Percentiles rank a stretch among this genome's conserved stretches.
Evolutionary conservation across 805 yeast genomes (phyloP).

Genomic region (Monosporozyma siamensis): DNA sequence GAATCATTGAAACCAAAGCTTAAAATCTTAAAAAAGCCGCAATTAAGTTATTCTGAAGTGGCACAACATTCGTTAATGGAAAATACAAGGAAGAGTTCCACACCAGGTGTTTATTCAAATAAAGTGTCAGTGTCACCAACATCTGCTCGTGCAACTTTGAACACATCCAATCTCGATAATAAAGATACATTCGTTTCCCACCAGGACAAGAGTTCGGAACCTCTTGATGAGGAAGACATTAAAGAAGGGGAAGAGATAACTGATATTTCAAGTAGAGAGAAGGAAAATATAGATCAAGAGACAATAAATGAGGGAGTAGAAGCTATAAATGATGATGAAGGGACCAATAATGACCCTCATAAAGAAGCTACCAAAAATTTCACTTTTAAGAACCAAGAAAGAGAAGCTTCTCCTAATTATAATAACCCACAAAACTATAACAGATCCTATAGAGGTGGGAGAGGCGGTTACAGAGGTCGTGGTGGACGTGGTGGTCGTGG

Average conservation of each 20-base stretch:
- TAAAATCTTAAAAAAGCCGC: conserved; percentile 16
- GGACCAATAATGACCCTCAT: too few species aligned
- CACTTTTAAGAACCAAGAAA: conserved; percentile 12
- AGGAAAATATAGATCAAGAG: not conserved
- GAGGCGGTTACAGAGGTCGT: conserved; percentile 4
- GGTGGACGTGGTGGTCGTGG: conserved; percentile 7
- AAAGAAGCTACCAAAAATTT: conserved; percentile 5
- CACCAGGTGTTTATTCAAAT: not conserved
- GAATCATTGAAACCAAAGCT: conserved; percentile 10
- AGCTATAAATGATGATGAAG: not conserved
- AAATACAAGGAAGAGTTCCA: conserved; percentile 9
- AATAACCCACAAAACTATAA: conserved; percentile 1
- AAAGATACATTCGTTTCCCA: too few species aligned
- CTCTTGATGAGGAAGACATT: not conserved
- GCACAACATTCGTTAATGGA: conserved; percentile 19
- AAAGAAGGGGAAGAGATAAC: not conserved
- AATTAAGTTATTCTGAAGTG: conserved; percentile 22
- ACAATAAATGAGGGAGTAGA: not conserved
- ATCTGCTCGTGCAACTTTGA: not conserved
- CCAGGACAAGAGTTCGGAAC: not conserved
- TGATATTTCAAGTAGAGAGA: not conserved
- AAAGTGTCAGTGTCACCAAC: not conserved
- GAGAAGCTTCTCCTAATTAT: not conserved
- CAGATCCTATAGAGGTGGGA: not conserved
- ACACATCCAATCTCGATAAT: not conserved